These are phyloP conservation scores for Tetrapisispora arboricola DNA, from an alignment of 805 yeast species.

Conservation along the genomic window DNA sequence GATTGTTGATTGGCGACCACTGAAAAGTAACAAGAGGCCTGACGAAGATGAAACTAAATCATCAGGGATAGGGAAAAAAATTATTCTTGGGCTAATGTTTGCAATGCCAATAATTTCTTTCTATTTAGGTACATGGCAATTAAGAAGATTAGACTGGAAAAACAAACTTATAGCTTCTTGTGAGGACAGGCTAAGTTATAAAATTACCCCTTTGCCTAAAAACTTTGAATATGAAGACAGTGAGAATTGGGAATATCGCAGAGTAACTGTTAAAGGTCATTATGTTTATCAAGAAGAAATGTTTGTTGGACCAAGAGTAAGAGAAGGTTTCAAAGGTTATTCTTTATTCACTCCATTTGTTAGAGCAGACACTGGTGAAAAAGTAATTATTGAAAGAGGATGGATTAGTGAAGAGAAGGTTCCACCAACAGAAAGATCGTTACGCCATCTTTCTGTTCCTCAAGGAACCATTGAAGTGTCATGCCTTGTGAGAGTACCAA, in stretches of 20 bases:
- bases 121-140: constrained; percentile 89
- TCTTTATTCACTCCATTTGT: constrained; percentile 71
- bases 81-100: constrained; percentile 32
- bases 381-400: constrained; percentile 78
- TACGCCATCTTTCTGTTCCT: constrained; percentile 66
- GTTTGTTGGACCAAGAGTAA: constrained; percentile 82
- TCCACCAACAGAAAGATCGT: constrained; percentile 44
- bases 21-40: constrained; percentile 37
- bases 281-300: constrained; percentile 81
- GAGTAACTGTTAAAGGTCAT: constrained; percentile 64
- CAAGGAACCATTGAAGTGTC: constrained; percentile 55
- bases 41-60: constrained; percentile 32
- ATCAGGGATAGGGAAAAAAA: constrained; percentile 21
- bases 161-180: constrained; percentile 68
- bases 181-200: constrained; percentile 69
- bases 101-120: constrained; percentile 85
- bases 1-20: constrained; percentile 77
- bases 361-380: constrained; percentile 48
- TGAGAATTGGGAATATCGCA: constrained; percentile 69
- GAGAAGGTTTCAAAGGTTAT: constrained; percentile 68
- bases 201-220: constrained; percentile 64
- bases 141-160: constrained; percentile 79
- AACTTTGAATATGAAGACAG: constrained; percentile 54
- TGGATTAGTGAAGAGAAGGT: constrained; percentile 70
- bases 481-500: constrained; percentile 64